Evolutionary conservation across 768 basidiomycete species (phyloP).

Genomic region (Leucocoprinus birnbaumii): DNA sequence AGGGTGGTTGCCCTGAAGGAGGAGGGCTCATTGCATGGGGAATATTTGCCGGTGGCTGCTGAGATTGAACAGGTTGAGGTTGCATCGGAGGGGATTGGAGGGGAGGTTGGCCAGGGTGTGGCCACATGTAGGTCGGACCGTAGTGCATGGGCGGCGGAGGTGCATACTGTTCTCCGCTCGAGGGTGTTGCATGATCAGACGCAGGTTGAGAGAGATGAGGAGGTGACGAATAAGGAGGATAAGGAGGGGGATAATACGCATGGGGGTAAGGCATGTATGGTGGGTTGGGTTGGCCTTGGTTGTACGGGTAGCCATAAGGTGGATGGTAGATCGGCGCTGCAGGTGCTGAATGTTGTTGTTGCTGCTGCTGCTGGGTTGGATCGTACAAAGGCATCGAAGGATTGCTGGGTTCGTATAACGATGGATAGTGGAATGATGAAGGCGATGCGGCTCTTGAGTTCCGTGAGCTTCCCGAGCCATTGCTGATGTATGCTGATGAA

Average conservation of each 20-base stretch:
- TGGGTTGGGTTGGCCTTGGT: slow-evolving; percentile 32
- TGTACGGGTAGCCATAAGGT: slow-evolving; percentile 26
- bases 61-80: slow-evolving; percentile 6
- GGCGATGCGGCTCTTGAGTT: slow-evolving; percentile 76
- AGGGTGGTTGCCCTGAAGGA: slow-evolving; percentile 17
- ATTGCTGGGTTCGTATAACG: slow-evolving; percentile 63
- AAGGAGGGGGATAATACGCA: slow-evolving; percentile 17
- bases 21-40: slow-evolving; percentile 12
- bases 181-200: slow-evolving; percentile 15
- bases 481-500: slow-evolving; percentile 46
- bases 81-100: slow-evolving; percentile 15
- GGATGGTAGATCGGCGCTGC: slow-evolving; percentile 11
- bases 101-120: slow-evolving; percentile 12
- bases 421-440: slow-evolving; percentile 64
- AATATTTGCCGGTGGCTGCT: slow-evolving; percentile 12
- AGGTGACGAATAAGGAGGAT: slow-evolving; percentile 19
- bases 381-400: slow-evolving; percentile 42
- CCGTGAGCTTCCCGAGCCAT: slow-evolving; percentile 60
- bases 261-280: slow-evolving; percentile 18
- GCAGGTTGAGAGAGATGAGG: slow-evolving; percentile 16
- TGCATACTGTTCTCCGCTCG: slow-evolving; percentile 14
- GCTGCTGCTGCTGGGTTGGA: slow-evolving; percentile 22
- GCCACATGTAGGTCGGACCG: slow-evolving; percentile 14
- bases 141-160: slow-evolving; percentile 13
- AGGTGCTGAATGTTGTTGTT: slow-evolving; percentile 27